A percentile compares a stretch with the other conserved stretches of the same genome.
phyloP scores from a whole-genome alignment of 2,329 filamentous ascomycete species.

The Xylariales sp. region DNA sequence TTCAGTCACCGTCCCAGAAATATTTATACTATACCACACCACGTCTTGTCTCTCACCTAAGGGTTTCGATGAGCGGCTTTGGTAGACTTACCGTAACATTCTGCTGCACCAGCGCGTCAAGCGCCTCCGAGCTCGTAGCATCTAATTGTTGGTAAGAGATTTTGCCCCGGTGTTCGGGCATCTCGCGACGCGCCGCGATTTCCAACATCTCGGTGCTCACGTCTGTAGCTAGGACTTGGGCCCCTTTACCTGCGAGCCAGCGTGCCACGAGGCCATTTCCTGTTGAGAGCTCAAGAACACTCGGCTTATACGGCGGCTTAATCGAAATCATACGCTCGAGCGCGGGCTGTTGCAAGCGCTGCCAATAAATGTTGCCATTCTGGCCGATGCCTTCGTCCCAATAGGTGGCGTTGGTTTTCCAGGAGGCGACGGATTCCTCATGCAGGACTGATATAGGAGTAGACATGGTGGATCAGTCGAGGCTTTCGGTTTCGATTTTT shows the following conservation, averaged over 20 bases:
- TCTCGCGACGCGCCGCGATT: conserved; percentile 20
- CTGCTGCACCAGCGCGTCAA: neutral
- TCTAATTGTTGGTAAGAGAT: conserved; percentile 23
- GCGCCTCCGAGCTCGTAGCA: conserved; percentile 13
- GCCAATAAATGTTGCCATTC: conserved; percentile 33
- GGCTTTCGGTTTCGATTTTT: neutral
- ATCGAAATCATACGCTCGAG: conserved; percentile 28
- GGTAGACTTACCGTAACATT: conserved; percentile 9
- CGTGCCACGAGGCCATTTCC: conserved; percentile 33
- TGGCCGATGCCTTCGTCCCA: conserved; percentile 32
- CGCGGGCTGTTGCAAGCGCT: conserved; percentile 19
- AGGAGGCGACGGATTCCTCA: conserved; percentile 27
- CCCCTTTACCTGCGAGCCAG: conserved; percentile 23
- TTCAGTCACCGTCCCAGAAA: neutral
- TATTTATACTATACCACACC: neutral
- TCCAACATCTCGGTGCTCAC: conserved; percentile 25
- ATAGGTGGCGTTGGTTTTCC: conserved; percentile 26
- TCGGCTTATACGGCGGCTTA: neutral
- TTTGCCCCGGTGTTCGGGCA: conserved; percentile 22
- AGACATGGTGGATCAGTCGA: conserved; percentile 5
- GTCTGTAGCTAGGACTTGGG: conserved; percentile 27
- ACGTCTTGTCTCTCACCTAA: neutral
- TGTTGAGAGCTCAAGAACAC: conserved; percentile 27
- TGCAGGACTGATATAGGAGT: neutral
- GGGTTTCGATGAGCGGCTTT: neutral